Base-by-base conservation (phyloP, 495 filamentous ascomycete species). In the Acidiella bohemica region DNA sequence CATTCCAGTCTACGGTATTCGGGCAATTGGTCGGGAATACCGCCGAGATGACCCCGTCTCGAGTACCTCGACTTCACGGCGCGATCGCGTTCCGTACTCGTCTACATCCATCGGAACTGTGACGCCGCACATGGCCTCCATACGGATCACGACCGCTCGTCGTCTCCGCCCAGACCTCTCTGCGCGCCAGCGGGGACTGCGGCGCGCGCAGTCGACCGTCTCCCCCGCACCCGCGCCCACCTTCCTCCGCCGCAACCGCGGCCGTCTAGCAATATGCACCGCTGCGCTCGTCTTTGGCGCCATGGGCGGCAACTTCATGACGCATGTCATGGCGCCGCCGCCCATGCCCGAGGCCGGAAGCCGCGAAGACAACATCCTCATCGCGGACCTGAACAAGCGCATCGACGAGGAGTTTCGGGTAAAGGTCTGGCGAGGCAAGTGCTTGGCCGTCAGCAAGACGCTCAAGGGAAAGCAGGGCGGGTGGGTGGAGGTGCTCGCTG, bases 401-500 rank as follows among this genome's bases (percentile, higher is more conserved):
- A 46, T 56, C 23, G 59, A 61, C 27, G 31, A 35, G n/a, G 43
- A 59, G 12, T 48, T 53, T 42, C 46, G 57, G 26, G 55, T 62
- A 11, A 56, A 59, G 36, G 33, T 33, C 8, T 30, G 58, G 41
- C 46, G 59, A 20, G 44, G 46, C 10, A 46, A 46, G 17, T 43
- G 42, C 36, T 30, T 46, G 24, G 40, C 35, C 21, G 38, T 50
- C 13, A 28, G 28, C 13, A 46, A 41, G 19, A 32, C 38, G 29
- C 36, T 50, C 17, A 42, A 50, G 29, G 54, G 50, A 6, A 39
- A 39, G 22, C 30, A 41, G 32, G 48, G 47, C 11, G 53, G 55
- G 43, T 51, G 47, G 39, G 53, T 55, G 30, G 47, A 51, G 33
- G 29, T 51, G 5, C 14, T 51, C 7, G 18, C 33, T 3, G 12